Base-by-base conservation (phyloP, 352 stramenopile species). In the Halophytophthora batemanensis region DNA sequence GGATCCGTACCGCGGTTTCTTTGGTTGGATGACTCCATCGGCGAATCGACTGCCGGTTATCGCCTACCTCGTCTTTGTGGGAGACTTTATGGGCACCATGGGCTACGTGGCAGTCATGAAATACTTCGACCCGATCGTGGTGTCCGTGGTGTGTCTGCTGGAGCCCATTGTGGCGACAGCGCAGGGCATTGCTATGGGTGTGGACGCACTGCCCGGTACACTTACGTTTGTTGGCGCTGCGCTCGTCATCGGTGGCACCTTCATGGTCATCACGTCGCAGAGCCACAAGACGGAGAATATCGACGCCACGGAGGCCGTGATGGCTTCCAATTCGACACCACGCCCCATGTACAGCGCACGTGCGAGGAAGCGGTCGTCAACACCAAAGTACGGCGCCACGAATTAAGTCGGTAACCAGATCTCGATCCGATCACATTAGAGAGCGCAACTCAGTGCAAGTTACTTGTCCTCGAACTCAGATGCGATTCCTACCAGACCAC, bases 71-170 rank as follows among this genome's bases (percentile, higher is more conserved):
- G 82, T 91, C 41, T 77, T 96, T 25, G 56, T 96, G 35, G 95
- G 88, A 51, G 90, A 95, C 61, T 66, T 87, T 42, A 71, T 96
- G 18, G 86, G 88, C 39, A 96, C 84, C 11, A 93, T 90, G 66
- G 87, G 87, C 15, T 97, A 94, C 70, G 82, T 97, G 58, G 87
- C 75, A 33, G 85, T 95, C 37, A 90, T 97, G 79, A 96, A 97
- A 54, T 96, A 97, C 67, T 97, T 97, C 56, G 87, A 96, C 55
- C 78, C 87, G 19, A 90, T 97, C 45, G 84, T 96, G 13, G 71
- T 96, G 38, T 86, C 83, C 22, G 88, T 94, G 42, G 82, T 96
- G 23, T 93, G 81, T 46, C 59, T 97, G 15, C 64, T 96, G 45
- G 86, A 97, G 67, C 87, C 87, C 7, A 87, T 96, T 42, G 65